Evolutionary conservation across 345 rosid species (phyloP), one percentile per base, ranked within the genome.

Genomic region (Eutrema yunnanense): DNA sequence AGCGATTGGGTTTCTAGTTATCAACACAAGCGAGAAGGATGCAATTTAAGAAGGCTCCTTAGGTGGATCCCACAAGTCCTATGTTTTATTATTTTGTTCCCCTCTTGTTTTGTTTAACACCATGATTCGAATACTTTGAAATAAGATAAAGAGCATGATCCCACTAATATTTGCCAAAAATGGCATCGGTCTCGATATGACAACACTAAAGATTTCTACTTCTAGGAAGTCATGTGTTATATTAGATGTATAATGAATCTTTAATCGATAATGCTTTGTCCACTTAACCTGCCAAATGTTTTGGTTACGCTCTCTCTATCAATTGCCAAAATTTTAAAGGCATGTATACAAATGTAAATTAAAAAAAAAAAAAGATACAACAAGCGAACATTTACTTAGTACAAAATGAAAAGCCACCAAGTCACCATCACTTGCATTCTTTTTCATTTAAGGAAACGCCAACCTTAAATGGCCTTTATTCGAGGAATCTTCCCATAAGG

Each of bases 391-490:
- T 36, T 53, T 57, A 16, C 26, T 53, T 57, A 16, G 16, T 57
- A 37, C 14, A 64, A 14, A 54, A 57, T 38, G 42, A 37, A 65
- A 65, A 73, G 34, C 33, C 73, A 67, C 51, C 26, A 16, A 41
- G 48, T 66, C 60, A 49, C 72, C 6, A 58, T 74, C 73, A 59
- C 4, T 66, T 33, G 10, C 62, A 41, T 66, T 51, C 8, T 57
- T 73, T 73, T 65, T 59, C 73, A 41, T 67, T 67, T 67, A 67
- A 59, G 73, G 78, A 51, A 74, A 74, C 62, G 52, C 40, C 7
- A 41, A 60, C 78, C 73, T 49, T 10, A 74, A 67, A 42, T 52
- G 47, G 41, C 57, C 11, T 9, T 16, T 33, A 55, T 57, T 67
- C 30, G 52, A 67, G 60, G 54, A 50, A 65, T 74, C 71, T 5